These are phyloP conservation scores for Scheffersomyces parashehatae DNA, from an alignment of 1,139 yeast genomes.

Conservation along the genomic window DNA sequence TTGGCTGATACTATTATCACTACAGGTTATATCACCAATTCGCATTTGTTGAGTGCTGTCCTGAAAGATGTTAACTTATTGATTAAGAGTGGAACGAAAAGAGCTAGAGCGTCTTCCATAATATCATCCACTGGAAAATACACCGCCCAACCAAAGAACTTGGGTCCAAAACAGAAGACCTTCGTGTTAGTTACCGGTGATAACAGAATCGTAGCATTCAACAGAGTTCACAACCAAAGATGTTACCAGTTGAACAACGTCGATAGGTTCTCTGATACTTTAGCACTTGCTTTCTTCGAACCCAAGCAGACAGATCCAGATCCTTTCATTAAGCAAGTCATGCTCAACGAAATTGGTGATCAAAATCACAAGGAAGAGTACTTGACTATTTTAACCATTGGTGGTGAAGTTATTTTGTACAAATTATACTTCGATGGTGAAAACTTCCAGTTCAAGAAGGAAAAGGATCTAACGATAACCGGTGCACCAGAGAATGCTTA, in stretches of 20 bases:
- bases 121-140: constrained; percentile 11
- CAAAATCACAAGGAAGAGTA: constrained; percentile 53
- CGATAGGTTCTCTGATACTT: constrained; percentile 54
- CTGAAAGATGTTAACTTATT: constrained; percentile 40
- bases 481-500: constrained; percentile 82
- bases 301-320: constrained; percentile 65
- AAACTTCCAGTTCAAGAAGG: constrained; percentile 49
- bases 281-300: constrained; percentile 58
- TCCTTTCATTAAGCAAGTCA: constrained; percentile 72
- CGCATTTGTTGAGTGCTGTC: constrained; percentile 42
- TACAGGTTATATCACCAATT: constrained; percentile 62
- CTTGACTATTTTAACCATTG: constrained; percentile 69
- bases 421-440: constrained; percentile 56
- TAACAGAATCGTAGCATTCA: constrained; percentile 67
- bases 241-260: constrained; percentile 66
- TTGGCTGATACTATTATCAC: constrained; percentile 65
- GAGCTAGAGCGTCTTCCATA: constrained; percentile 22
- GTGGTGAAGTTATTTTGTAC: constrained; percentile 76
- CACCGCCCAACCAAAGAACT: constrained; percentile 10
- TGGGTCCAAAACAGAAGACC: constrained; percentile 45
- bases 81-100: constrained; percentile 30
- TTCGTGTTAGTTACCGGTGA: constrained; percentile 77
- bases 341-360: constrained; percentile 69
- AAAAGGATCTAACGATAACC: constrained; percentile 49
- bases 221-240: constrained; percentile 62